These are phyloP conservation scores for Mangifera indica DNA, from an alignment of 345 rosid genomes.

Conservation along the genomic window DNA sequence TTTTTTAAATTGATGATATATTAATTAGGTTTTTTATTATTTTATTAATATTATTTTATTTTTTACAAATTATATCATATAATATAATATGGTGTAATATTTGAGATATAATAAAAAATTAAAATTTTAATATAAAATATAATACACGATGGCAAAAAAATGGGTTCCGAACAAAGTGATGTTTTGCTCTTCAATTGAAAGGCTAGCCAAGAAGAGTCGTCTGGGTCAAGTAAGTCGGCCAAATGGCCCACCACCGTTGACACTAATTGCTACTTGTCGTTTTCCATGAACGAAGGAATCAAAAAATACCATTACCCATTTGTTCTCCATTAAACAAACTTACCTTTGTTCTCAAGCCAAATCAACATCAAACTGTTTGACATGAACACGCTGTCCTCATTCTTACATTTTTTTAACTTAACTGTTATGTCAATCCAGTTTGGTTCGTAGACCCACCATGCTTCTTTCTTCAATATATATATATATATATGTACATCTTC, in stretches of 20 bases:
- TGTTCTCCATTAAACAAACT: background rate
- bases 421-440: too few species aligned
- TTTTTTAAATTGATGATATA: too few species aligned
- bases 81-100: too few species aligned
- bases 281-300: conserved; percentile 16
- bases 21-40: too few species aligned
- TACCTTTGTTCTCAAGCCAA: background rate
- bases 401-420: background rate
- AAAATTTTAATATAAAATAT: too few species aligned
- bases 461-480: too few species aligned
- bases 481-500: too few species aligned
- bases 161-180: background rate
- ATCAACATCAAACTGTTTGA: background rate
- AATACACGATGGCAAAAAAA: too few species aligned
- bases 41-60: too few species aligned
- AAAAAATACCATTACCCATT: background rate
- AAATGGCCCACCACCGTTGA: background rate
- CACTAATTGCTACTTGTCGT: background rate
- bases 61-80: too few species aligned
- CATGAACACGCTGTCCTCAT: background rate
- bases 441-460: too few species aligned
- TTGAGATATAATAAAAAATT: too few species aligned
- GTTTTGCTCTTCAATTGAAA: background rate
- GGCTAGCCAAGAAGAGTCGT: background rate
- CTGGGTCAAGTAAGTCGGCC: background rate